A percentile compares a stretch with the other conserved stretches of the same genome.
Conservation (phyloP, 1,139 yeast genomes). For the Lipomyces yarrowii region DNA sequence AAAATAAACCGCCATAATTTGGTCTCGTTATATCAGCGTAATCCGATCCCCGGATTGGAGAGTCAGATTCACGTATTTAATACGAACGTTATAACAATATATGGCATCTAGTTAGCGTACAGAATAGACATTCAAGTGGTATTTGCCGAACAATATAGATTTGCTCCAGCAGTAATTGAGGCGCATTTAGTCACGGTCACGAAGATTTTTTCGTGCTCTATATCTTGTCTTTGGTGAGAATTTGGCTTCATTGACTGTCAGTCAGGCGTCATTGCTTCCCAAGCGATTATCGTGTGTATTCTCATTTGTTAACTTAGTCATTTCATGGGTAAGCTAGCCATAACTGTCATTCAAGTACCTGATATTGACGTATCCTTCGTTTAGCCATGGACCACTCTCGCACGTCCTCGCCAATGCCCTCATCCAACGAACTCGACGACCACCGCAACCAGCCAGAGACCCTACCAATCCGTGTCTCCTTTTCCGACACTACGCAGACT, state of each 20-base stretch:
- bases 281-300: conserved; percentile 11
- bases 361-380: background rate
- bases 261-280: conserved; percentile 22
- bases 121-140: background rate
- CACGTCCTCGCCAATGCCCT: conserved; percentile 23
- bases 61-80: background rate
- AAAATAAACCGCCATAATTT: conserved; percentile 32
- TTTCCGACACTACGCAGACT: conserved; percentile 13
- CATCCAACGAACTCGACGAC: conserved; percentile 37
- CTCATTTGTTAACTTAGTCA: conserved; percentile 12
- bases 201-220: background rate
- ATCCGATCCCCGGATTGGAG: background rate
- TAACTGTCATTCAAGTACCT: background rate
- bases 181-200: background rate
- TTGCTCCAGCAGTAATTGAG: background rate
- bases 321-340: background rate
- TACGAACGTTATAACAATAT: background rate
- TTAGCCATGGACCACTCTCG: conserved; percentile 25
- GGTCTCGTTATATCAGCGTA: background rate
- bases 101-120: background rate
- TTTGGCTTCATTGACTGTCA: conserved; percentile 4
- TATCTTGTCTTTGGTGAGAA: conserved; percentile 2
- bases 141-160: background rate
- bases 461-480: conserved; percentile 36
- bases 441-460: conserved; percentile 42